Base-by-base conservation (phyloP, 23 red algal genomes). In the Gracilaria caudata region DNA sequence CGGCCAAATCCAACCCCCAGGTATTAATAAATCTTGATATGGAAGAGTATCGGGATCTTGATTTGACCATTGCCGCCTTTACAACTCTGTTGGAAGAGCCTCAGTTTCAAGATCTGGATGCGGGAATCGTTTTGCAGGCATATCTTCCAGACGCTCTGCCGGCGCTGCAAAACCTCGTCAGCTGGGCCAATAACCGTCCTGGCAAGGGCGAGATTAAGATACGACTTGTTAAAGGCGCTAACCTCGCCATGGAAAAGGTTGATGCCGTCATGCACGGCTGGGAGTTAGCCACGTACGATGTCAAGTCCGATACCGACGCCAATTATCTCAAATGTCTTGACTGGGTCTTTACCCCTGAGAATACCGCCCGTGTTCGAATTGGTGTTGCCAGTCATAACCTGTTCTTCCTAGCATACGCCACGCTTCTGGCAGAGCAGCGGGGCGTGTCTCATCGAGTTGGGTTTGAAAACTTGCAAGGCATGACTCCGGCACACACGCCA, bases 261-360 rank as follows among this genome's bases (percentile, higher is more conserved):
- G 86, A 90, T 26, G 86, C 86, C 26, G 56, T 26, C 25, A 81
- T 90, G 19, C 86, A 81, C 24, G 86, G 86, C n/a, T 90, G 86
- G 86, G 14, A 78, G 40, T 75, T 63, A 32, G 76, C 86, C 21
- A 73, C 86, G 10, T 90, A 79, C 45, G 58, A 51, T 32, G 23
- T 58, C 51, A 90, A 90, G 77, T 53, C 39, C 6, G 86, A 90
- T 19, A 90, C 86, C 10, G 86, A 90, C 57, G 86, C 86, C 1
- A 90, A 90, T 57, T 90, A 81, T 68, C 54, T 90, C 29, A 73
- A 73, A 49, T 90, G 86, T 60, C 73, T 90, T n/a, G 86, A 90
- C 73, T 90, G 76, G 74, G 76, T 68, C 38, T 20, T 90, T 21
- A 81, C 59, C 23, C 74, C 74, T 35, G 74, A 90, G 59, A 68